Evolutionary conservation across 441 rosid genomes (phyloP), one percentile per base, ranked within the genome.

Genomic region (Melianthus villosus): DNA sequence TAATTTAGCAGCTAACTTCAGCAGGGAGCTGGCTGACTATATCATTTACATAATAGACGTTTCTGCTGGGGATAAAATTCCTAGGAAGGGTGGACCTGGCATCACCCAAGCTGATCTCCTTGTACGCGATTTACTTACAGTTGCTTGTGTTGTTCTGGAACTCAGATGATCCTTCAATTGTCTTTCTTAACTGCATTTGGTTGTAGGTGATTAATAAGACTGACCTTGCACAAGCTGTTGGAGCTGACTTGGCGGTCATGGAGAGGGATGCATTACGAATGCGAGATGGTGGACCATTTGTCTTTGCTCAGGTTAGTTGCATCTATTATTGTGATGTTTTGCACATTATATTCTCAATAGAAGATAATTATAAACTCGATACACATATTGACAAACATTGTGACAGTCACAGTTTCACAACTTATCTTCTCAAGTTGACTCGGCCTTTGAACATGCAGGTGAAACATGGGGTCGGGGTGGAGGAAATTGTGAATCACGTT

Each of bases 51-150:
- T 89, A 49, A 89, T 89, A 7, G 98, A 84, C 60, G 98, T 89
- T 10, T 89, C 94, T 5, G 96, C 48, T 9, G 94, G 96, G 50
- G 98, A 89, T 40, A 89, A 89, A 55, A 84, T 84, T 25, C 98
- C 98, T 4, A 75, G 94, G 32, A 89, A 84, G 67, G 96, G 96
- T 23, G 96, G 98, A 47, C 96, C 96, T n/a, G 97, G 97, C 52
- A 89, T 89, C 58, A 84, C 97, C 40, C 96, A 84, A 73, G 96
- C 94, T 61, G 92, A 89, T 65, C 89, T 89, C 45, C 68, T 89
- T n/a, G n/a, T n/a, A n/a, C n/a, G n/a, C n/a, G n/a, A n/a, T n/a
- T n/a, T n/a, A n/a, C n/a, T n/a, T n/a, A n/a, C n/a, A n/a, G n/a
- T n/a, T n/a, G n/a, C n/a, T n/a, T n/a, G n/a, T n/a, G n/a, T n/a